Base-by-base conservation (phyloP, 441 rosid genomes). In the Geranium incanum region DNA sequence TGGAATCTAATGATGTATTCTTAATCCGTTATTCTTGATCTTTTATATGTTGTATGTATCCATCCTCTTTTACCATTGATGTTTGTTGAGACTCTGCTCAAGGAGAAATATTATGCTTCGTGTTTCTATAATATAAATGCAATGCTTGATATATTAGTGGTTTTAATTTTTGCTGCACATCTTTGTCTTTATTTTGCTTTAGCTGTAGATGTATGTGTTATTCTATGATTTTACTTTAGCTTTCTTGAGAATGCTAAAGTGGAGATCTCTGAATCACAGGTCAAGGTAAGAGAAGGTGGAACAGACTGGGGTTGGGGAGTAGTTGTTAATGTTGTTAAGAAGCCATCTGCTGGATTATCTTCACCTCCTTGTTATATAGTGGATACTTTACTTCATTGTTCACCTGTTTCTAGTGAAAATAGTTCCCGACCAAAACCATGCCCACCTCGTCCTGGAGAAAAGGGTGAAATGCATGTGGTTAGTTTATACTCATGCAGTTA, bases 291-390 rank as follows among this genome's bases (percentile, higher is more conserved):
- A 80, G 98, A 92, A 88, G 97, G 97, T 70, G 96, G 93, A 74
- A 90, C 88, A 45, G 98, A 92, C 71, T 95, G 99, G 99, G 99
- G 99, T 19, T 95, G 98, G 99, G 98, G 97, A 76, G 97, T 95
- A 75, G 99, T 88, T 64, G 95, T 95, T 52, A 95, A 90, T 86
- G 96, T 92, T 76, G 88, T 95, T 6, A 95, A 90, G 79, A 90
- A 84, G 74, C 73, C 93, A 45, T 82, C 92, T 23, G 75, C 83
- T 72, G 97, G 97, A 3, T 71, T 83, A 74, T 82, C 91, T 57
- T 82, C 89, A 23, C 84, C 86, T 21, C 11, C 88, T 50, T 89
- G 87, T 57, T 95, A 90, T 80, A 86, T 92, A 68, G 97, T 95
- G 72, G 99, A 95, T 84, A 95, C 93, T 52, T 80, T 92, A 75